Evolutionary conservation across 2,329 filamentous ascomycete genomes (phyloP).

Genomic region (Aspergillus costaricaensis): DNA sequence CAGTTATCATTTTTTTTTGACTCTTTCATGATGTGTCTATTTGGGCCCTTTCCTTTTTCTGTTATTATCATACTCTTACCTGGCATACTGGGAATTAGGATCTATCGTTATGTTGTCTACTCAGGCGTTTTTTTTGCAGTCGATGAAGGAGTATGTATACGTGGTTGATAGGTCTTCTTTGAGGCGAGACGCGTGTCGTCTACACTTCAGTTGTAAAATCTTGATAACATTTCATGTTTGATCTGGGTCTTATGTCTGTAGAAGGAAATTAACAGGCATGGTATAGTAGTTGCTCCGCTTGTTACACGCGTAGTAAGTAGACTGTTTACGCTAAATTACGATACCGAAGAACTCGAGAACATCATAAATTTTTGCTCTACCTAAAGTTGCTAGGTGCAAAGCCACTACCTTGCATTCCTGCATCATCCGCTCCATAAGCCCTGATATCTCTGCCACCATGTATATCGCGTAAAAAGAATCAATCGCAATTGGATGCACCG

Average conservation of each 20-base stretch:
- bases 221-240: neutral
- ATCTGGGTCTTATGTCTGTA: neutral
- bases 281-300: no score
- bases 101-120: neutral
- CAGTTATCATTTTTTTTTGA: neutral
- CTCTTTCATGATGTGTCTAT: neutral
- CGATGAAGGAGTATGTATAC: conserved; percentile 1
- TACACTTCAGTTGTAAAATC: neutral
- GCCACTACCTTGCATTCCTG: conserved; percentile 4
- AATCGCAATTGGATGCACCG: conserved; percentile 4
- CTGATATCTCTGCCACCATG: conserved; percentile 12
- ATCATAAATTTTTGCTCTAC: neutral
- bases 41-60: neutral
- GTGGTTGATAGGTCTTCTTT: neutral
- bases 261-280: no score
- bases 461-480: conserved; percentile 14
- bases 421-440: conserved; percentile 16
- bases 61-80: no score
- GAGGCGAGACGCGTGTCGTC: neutral
- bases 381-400: conserved; percentile 6
- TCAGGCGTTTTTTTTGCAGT: conserved; percentile 6
- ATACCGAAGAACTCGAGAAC: neutral
- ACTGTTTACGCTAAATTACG: no score
- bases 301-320: no score
- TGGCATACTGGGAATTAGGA: neutral